These are phyloP conservation scores for Microcyclosporella mali DNA, from an alignment of 2,329 filamentous ascomycete genomes.

Conservation along the genomic window DNA sequence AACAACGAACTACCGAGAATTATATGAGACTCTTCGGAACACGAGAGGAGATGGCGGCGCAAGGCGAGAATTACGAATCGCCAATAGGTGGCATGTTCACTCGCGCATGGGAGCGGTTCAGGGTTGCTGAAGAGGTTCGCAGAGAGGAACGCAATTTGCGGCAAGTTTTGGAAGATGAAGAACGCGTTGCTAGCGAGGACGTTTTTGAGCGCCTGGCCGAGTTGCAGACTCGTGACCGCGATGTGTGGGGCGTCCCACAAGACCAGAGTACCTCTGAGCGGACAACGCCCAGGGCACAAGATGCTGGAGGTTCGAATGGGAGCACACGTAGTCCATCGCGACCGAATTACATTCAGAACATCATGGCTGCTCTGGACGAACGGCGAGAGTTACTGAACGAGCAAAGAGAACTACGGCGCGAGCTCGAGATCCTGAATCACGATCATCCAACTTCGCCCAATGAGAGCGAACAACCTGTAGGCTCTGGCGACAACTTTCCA, in stretches of 20 bases:
- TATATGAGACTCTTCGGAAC: conserved; percentile 41
- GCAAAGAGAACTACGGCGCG: too few relatives aligned
- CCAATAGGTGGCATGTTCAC: conserved; percentile 45
- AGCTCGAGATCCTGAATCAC: too few relatives aligned
- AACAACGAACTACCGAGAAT: conserved; percentile 33
- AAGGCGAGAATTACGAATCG: conserved; percentile 44
- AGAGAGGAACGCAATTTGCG: conserved; percentile 30
- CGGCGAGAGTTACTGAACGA: too few relatives aligned
- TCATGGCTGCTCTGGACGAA: too few relatives aligned
- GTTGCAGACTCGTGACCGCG: conserved; percentile 16
- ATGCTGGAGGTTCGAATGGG: too few relatives aligned
- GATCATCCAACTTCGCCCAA: too few relatives aligned
- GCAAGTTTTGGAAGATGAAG: conserved; percentile 29
- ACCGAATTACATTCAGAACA: too few relatives aligned
- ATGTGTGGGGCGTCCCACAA: conserved; percentile 31
- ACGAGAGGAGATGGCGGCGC: conserved; percentile 41
- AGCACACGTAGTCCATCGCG: too few relatives aligned
- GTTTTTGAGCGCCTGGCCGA: conserved; percentile 17
- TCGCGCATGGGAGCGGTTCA: conserved; percentile 39
- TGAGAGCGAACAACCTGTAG: too few relatives aligned
- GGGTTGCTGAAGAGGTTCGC: conserved; percentile 36
- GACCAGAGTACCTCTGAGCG: too few relatives aligned
- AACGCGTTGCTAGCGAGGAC: conserved; percentile 19
- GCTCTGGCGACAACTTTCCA: neutral
- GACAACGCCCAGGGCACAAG: too few relatives aligned